Evolutionary conservation across 225 moss, liverwort and hornwort species (phyloP), one percentile per base, ranked within the genome.

Genomic region (Sphagnum tenellum): DNA sequence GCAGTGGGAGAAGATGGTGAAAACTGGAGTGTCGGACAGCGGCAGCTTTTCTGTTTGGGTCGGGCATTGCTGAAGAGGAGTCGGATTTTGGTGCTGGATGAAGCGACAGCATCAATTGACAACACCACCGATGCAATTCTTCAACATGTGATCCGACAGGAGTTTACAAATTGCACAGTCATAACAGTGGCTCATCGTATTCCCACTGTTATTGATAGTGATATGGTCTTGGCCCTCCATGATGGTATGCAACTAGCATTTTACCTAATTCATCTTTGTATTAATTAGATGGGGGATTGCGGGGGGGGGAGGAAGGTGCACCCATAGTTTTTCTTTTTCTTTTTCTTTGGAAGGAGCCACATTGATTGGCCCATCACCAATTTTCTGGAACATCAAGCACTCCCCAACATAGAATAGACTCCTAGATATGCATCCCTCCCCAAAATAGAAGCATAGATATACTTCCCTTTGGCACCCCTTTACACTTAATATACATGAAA

Each of bases 21-120:
- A 50, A 80, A 76, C 55, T 80, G 80, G 80, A 80, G 80, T 54
- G 76, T 80, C 12, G 80, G 76, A 12, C 80, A 76, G 60, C 55
- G 76, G 57, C 80, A 80, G 64, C 59, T 80, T 12, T 80, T 80
- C 66, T 80, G 80, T 66, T 63, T 80, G 50, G 80, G 80, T 13
- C 71, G 80, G 13, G 80, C 76, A 7, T 63, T 80, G 4, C 70
- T 76, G 1, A 80, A 64, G 68, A 57, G 55, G 12, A 72, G 75
- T 64, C 76, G 76, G 10, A 69, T 80, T 49, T 71, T 80, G 14
- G 72, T 76, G n/a, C 63, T 76, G 44, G 80, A 76, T 64, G 80
- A 80, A 64, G 80, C 76, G 4, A 80, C 76, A 2, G 76, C 76
- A 29, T 80, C 80, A 4, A 76, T 80, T 47, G 80, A 80, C 48